Evolutionary conservation across 768 basidiomycete genomes (phyloP).

Genomic region (Infundibulicybe gibba): DNA sequence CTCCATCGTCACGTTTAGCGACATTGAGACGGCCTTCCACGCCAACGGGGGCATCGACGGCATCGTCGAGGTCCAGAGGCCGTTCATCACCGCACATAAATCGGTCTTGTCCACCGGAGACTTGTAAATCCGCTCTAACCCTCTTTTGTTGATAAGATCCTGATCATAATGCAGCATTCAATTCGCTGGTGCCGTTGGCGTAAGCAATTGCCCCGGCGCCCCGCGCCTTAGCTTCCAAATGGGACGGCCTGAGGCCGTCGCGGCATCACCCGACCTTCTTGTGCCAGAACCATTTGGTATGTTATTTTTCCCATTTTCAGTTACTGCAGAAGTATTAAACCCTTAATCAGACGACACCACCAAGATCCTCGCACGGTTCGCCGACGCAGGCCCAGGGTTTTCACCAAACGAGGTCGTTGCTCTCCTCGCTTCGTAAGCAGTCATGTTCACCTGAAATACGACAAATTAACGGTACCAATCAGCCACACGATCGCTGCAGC

Average conservation of each 20-base stretch:
- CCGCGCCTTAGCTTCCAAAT: slow-evolving; percentile 37
- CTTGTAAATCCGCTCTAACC: slow-evolving; percentile 28
- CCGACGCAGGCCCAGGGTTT: slow-evolving; percentile 32
- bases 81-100: slow-evolving; percentile 29
- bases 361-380: slow-evolving; percentile 27
- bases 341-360: slow-evolving; percentile 18
- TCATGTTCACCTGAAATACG: too few species aligned
- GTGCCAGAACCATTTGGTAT: slow-evolving; percentile 18
- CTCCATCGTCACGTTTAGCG: slow-evolving; percentile 42
- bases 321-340: too few species aligned
- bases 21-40: slow-evolving; percentile 36
- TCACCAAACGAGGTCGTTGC: slow-evolving; percentile 30
- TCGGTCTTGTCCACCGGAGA: slow-evolving; percentile 40
- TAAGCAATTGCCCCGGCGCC: slow-evolving; percentile 40
- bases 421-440: slow-evolving; percentile 25
- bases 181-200: slow-evolving; percentile 40
- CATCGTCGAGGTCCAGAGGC: slow-evolving; percentile 30
- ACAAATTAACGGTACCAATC: too few species aligned
- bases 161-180: slow-evolving; percentile 27
- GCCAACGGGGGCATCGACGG: slow-evolving; percentile 43
- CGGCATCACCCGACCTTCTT: slow-evolving; percentile 23
- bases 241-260: slow-evolving; percentile 29
- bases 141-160: too few species aligned
- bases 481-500: slow-evolving; percentile 20
- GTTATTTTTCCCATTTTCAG: too few species aligned